These are phyloP conservation scores for Wickerhamomyces pijperi DNA, from an alignment of 805 yeast genomes.

Conservation along the genomic window DNA sequence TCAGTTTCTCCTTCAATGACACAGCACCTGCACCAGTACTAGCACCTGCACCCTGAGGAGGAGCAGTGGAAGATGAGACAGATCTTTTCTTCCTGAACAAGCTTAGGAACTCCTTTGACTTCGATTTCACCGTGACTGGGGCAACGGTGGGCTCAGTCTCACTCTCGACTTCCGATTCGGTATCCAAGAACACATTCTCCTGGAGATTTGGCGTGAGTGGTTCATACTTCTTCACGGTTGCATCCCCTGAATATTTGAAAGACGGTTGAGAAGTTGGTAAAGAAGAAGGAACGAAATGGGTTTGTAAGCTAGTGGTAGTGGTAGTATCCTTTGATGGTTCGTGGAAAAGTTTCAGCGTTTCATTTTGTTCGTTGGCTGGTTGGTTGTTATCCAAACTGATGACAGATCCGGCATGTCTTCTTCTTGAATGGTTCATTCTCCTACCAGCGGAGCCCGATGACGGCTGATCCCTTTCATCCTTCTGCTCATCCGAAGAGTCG, in stretches of 20 bases:
- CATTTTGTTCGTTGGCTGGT: no score
- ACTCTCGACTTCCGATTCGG: conserved; percentile 1
- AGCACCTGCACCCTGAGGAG: neutral
- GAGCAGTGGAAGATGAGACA: conserved; percentile 9
- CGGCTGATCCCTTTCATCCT: no score
- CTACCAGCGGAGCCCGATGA: neutral
- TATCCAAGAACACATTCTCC: conserved; percentile 4
- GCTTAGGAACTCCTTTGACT: conserved; percentile 17
- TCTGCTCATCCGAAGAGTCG: no score
- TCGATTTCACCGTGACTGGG: conserved; percentile 6
- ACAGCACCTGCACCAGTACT: no score
- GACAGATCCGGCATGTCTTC: conserved; percentile 22
- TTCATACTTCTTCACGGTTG: conserved; percentile 3
- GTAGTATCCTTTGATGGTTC: no score
- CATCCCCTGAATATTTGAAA: neutral
- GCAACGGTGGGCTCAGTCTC: neutral
- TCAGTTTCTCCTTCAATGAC: neutral
- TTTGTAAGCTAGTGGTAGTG: no score
- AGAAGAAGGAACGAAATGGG: no score
- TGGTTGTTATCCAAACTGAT: conserved; percentile 7
- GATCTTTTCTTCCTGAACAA: conserved; percentile 18
- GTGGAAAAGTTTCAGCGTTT: no score
- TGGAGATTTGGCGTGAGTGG: conserved; percentile 5
- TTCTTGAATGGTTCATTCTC: conserved; percentile 23
- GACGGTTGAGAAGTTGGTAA: neutral